Evolutionary conservation across 768 basidiomycete genomes (phyloP).

Genomic region (Phlebiopsis gigantea): DNA sequence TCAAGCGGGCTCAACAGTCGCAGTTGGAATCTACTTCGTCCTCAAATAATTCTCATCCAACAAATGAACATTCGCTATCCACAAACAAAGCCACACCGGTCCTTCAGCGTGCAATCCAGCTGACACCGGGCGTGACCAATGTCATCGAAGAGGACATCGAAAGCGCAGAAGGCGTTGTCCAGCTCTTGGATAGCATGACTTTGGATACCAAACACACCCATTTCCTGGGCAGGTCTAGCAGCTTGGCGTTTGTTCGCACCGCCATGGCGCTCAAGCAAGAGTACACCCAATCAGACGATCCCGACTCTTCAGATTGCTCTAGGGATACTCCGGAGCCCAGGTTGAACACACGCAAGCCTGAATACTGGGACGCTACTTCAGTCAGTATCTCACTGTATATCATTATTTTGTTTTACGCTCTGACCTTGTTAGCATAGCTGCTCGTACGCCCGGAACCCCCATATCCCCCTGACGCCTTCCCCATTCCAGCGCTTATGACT

Average conservation of each 20-base stretch:
- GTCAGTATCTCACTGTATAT: background rate
- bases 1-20: background rate
- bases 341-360: background rate
- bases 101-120: background rate
- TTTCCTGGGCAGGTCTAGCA: slow-evolving; percentile 40
- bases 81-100: background rate
- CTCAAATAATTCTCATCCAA: background rate
- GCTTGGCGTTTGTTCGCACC: slow-evolving; percentile 35
- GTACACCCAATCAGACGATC: slow-evolving; percentile 17
- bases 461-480: slow-evolving; percentile 15
- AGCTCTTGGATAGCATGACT: slow-evolving; percentile 24
- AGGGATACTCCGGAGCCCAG: background rate
- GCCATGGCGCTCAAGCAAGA: slow-evolving; percentile 38
- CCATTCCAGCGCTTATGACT: slow-evolving; percentile 22
- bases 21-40: background rate
- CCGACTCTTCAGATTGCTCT: background rate
- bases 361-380: background rate
- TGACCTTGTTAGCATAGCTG: background rate
- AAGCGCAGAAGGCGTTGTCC: background rate
- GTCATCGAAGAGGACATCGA: background rate
- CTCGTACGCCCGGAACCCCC: background rate
- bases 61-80: background rate
- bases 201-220: slow-evolving; percentile 24
- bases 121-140: background rate
- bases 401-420: background rate